Conservation (phyloP, 371 early-diverging fungal species). For the Batkoa obscura region DNA sequence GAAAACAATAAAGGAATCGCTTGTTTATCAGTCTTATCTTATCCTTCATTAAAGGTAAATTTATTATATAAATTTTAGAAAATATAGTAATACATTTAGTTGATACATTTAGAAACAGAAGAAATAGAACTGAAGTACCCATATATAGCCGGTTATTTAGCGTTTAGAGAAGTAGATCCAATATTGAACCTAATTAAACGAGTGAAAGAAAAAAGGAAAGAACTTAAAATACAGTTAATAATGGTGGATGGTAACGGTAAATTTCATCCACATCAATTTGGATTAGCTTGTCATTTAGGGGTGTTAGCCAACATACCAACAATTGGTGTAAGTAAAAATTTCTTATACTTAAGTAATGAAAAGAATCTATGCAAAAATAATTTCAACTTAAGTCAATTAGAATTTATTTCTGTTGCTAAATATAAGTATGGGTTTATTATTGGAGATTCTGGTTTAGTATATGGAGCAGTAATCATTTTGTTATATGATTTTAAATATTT, state of each 20-base stretch:
- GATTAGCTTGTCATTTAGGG: constrained; percentile 76
- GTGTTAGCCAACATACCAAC: constrained; percentile 46
- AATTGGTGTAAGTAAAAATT: constrained; percentile 75
- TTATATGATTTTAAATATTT: neutral
- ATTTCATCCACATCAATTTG: constrained; percentile 70
- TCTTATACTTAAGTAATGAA: constrained; percentile 41
- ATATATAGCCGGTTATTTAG: constrained; percentile 74
- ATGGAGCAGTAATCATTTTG: constrained; percentile 30
- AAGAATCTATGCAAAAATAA: too few relatives aligned
- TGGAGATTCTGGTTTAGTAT: constrained; percentile 24
- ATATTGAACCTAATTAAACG: constrained; percentile 27
- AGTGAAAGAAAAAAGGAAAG: constrained; percentile 23
- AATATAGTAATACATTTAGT: constrained; percentile 12
- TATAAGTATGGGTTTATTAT: neutral
- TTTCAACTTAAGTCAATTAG: too few relatives aligned
- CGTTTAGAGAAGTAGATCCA: constrained; percentile 65
- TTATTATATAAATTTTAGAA: constrained; percentile 7
- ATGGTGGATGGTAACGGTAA: constrained; percentile 83
- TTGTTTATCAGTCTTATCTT: constrained; percentile 42
- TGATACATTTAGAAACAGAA: constrained; percentile 26
- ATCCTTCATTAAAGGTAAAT: constrained; percentile 28
- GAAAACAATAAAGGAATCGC: constrained; percentile 46
- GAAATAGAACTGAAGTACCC: constrained; percentile 41
- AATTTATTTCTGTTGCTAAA: too few relatives aligned
- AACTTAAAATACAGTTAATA: constrained; percentile 48